Percentiles rank a stretch among this genome's conserved stretches.
Evolutionary conservation across 176 grass and related monocot species (phyloP).

Genomic region (Musa itinerans): DNA sequence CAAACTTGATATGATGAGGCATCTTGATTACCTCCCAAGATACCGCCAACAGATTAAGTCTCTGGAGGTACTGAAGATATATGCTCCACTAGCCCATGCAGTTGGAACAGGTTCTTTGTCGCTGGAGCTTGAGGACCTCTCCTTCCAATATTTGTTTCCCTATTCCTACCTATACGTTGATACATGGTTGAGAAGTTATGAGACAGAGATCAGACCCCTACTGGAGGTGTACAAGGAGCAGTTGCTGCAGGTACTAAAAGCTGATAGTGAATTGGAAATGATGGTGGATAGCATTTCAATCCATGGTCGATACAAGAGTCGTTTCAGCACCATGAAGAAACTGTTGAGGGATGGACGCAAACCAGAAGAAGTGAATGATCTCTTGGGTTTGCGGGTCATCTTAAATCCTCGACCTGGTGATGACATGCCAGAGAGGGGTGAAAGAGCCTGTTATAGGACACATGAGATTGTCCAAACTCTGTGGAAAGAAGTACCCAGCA

Average conservation of each 20-base stretch:
- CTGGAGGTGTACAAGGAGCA: slow-evolving; percentile 56
- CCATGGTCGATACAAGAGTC: slow-evolving; percentile 73
- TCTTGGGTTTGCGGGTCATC: slow-evolving; percentile 73
- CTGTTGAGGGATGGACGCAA: slow-evolving; percentile 73
- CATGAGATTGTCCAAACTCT: slow-evolving; percentile 47
- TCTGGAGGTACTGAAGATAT: slow-evolving; percentile 88
- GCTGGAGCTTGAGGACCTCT: slow-evolving; percentile 79
- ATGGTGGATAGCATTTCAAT: slow-evolving; percentile 63
- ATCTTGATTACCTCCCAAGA: slow-evolving; percentile 63
- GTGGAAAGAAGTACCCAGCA: slow-evolving; percentile 62
- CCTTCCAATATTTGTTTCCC: slow-evolving; percentile 81
- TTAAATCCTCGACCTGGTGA: slow-evolving; percentile 34
- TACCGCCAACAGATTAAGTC: slow-evolving; percentile 62
- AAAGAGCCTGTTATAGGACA: slow-evolving; percentile 58
- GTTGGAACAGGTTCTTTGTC: slow-evolving; percentile 69
- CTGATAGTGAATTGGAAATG: slow-evolving; percentile 41
- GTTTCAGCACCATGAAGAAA: slow-evolving; percentile 97
- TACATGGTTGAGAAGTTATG: slow-evolving; percentile 62
- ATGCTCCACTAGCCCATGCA: slow-evolving; percentile 87
- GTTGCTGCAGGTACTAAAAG: slow-evolving; percentile 44
- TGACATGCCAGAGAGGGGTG: slow-evolving; percentile 19
- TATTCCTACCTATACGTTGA: slow-evolving; percentile 66
- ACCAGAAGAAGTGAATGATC: slow-evolving; percentile 81
- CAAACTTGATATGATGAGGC: slow-evolving; percentile 74
- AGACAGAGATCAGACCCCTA: slow-evolving; percentile 48